These are phyloP conservation scores for Malassezia dermatis DNA, from an alignment of 1,284 basidiomycete species.

Conservation along the genomic window DNA sequence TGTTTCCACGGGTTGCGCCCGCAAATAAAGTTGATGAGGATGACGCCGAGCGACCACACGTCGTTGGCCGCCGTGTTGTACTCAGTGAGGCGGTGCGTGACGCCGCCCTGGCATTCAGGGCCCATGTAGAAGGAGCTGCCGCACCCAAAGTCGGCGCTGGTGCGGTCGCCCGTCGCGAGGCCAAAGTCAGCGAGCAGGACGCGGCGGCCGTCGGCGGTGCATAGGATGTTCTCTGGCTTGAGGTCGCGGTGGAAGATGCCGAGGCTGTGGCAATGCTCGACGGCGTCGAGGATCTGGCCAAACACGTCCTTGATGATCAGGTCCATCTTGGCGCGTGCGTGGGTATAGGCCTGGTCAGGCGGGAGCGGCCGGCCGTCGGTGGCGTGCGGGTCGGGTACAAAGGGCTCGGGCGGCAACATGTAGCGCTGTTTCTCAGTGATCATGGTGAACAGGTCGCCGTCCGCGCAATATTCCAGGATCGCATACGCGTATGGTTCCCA, in stretches of 20 bases:
- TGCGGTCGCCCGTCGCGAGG: conserved; percentile 78
- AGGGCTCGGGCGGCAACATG: conserved; percentile 50
- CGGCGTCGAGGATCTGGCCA: conserved; percentile 68
- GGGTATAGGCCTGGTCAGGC: conserved; percentile 8
- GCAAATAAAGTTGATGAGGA: conserved; percentile 78
- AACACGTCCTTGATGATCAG: conserved; percentile 40
- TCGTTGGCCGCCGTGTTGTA: conserved; percentile 67
- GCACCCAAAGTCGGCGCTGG: conserved; percentile 83
- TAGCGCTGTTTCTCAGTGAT: conserved; percentile 59
- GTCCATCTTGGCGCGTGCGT: conserved; percentile 29
- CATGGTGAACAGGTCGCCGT: conserved; percentile 81
- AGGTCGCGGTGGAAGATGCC: conserved; percentile 90
- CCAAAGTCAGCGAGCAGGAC: conserved; percentile 94
- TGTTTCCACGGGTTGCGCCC: conserved; percentile 78
- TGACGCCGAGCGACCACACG: conserved; percentile 86
- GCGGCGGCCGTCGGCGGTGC: conserved; percentile 62
- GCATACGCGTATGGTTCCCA: conserved; percentile 56
- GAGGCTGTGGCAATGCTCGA: conserved; percentile 64
- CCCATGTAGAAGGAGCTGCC: conserved; percentile 95
- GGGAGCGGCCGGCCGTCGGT: conserved; percentile 24
- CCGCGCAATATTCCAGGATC: conserved; percentile 62
- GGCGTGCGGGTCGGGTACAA: conserved; percentile 18
- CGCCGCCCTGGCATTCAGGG: conserved; percentile 86
- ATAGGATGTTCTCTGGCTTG: conserved; percentile 95
- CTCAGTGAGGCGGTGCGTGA: conserved; percentile 51